Evolutionary conservation across 2,329 filamentous ascomycete genomes (phyloP).

Genomic region (Colletotrichum lupini): DNA sequence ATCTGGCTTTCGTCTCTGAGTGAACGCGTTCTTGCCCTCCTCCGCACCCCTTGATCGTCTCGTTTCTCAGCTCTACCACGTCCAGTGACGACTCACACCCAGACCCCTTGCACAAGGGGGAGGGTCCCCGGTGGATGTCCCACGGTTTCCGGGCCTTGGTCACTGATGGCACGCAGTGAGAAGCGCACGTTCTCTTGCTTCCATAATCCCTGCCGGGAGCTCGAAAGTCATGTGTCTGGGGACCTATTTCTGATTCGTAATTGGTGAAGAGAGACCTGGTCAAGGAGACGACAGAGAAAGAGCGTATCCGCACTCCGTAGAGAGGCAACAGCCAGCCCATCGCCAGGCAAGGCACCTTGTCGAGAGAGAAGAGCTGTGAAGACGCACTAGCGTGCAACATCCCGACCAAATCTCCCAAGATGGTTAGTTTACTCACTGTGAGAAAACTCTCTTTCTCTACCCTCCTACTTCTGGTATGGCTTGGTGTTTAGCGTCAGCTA

Average conservation of each 20-base stretch:
- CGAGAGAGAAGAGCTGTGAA: background rate
- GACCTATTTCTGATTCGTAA: conserved; percentile 1
- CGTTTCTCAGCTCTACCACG: background rate
- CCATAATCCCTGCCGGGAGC: conserved; percentile 22
- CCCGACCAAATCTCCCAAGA: conserved; percentile 8
- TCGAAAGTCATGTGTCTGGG: conserved; percentile 21
- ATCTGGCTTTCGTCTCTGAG: background rate
- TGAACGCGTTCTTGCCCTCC: background rate
- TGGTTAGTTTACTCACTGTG: conserved; percentile 7
- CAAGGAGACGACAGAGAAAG: background rate
- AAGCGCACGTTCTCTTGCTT: conserved; percentile 24
- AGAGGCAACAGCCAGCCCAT: conserved; percentile 9
- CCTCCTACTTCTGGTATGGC: conserved; percentile 6
- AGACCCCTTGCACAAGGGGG: conserved; percentile 5
- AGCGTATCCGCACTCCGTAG: background rate
- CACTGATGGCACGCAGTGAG: conserved; percentile 18
- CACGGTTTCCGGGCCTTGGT: conserved; percentile 9
- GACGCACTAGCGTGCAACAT: background rate
- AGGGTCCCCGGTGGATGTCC: conserved; percentile 3
- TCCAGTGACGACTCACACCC: background rate
- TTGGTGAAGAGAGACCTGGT: background rate
- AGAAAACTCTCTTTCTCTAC: conserved; percentile 27
- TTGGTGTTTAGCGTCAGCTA: background rate
- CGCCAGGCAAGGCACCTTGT: conserved; percentile 2
- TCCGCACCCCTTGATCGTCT: background rate